Evolutionary conservation across 306 rosid species (phyloP).

Genomic region (Begonia peltatifolia): DNA sequence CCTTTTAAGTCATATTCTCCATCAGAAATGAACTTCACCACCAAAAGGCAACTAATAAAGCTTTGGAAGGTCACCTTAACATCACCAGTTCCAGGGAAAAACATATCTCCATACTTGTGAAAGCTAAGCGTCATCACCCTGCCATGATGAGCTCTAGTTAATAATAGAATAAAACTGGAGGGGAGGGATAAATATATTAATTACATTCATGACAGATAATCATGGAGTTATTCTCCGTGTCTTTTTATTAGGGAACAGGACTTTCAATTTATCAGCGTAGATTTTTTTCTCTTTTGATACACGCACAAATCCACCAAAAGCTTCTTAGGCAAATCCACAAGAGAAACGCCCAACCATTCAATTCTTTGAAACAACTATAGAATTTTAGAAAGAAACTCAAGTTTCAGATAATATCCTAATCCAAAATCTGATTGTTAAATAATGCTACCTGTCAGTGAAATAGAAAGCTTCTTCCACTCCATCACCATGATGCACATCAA

Average conservation of each 20-base stretch:
- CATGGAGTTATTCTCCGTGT: too few relatives aligned
- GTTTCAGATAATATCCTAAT: too few relatives aligned
- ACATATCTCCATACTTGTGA: constrained; percentile 93
- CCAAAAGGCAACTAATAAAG: constrained; percentile 7
- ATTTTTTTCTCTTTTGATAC: too few relatives aligned
- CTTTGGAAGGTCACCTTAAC: constrained; percentile 58
- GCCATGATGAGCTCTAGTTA: constrained; percentile 18
- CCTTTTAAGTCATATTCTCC: not conserved
- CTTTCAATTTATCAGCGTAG: too few relatives aligned
- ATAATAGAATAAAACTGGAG: too few relatives aligned
- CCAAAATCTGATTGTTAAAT: not conserved
- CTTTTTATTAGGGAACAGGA: too few relatives aligned
- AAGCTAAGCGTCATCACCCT: constrained; percentile 99
- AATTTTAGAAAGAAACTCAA: too few relatives aligned
- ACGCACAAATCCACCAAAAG: too few relatives aligned
- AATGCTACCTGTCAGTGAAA: constrained; percentile 81
- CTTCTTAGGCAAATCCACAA: too few relatives aligned
- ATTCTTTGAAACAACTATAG: too few relatives aligned
- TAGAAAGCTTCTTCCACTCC: constrained; percentile 99
- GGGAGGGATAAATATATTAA: not conserved
- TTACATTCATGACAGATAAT: constrained; percentile 5
- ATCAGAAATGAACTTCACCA: not conserved
- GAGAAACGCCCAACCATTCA: too few relatives aligned
- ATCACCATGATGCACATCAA: constrained; percentile 99
- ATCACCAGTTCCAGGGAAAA: constrained; percentile 97